Conservation (phyloP, 345 rosid genomes). For the Citrus glauca region DNA sequence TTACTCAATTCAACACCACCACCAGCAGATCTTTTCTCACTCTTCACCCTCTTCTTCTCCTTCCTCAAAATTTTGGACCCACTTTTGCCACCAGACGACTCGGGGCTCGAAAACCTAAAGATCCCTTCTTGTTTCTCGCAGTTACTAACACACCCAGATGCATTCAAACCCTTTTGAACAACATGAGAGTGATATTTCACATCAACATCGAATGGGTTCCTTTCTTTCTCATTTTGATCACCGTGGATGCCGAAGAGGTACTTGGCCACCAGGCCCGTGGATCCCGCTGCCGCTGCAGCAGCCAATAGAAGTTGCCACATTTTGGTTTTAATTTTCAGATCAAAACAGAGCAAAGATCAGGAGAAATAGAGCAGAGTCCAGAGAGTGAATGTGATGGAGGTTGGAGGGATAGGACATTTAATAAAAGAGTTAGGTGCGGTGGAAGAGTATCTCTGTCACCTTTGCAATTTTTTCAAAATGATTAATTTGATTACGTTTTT, state of each 20-base stretch:
- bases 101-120: constrained; percentile 74
- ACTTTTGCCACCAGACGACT: constrained; percentile 31
- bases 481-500: not conserved
- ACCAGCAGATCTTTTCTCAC: constrained; percentile 27
- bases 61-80: constrained; percentile 28
- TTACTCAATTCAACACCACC: constrained; percentile 23
- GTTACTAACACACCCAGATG: constrained; percentile 25
- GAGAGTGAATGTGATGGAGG: constrained; percentile 8
- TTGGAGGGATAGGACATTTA: not conserved
- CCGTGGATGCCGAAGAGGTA: constrained; percentile 28
- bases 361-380: not conserved
- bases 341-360: not conserved
- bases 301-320: constrained; percentile 86
- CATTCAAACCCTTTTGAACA: constrained; percentile 14
- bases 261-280: constrained; percentile 60
- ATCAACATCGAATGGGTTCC: constrained; percentile 1
- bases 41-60: constrained; percentile 5
- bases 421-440: not conserved
- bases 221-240: constrained; percentile 6
- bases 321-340: not conserved
- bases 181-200: constrained; percentile 14
- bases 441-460: not conserved
- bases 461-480: not conserved
- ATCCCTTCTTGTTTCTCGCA: constrained; percentile 36
- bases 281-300: constrained; percentile 71